Percentiles rank a stretch among this genome's conserved stretches.
These are phyloP conservation scores for Lichtheimia ramosa DNA, from an alignment of 371 early-diverging fungal species.

Conservation along the genomic window DNA sequence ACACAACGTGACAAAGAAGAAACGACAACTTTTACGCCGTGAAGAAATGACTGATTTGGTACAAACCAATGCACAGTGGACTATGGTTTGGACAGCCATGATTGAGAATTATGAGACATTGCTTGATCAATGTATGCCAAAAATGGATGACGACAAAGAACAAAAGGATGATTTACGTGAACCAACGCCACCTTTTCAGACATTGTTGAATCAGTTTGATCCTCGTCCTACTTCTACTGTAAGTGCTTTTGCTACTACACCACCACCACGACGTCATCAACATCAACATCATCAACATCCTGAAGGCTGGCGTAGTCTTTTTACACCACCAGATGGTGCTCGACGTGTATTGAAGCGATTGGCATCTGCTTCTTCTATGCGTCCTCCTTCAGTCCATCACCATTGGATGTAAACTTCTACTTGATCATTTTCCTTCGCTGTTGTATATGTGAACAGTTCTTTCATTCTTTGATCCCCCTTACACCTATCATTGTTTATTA, in stretches of 20 bases:
- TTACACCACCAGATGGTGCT: conserved; percentile 7
- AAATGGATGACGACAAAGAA: not conserved
- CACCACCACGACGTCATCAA: not conserved
- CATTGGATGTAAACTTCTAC: no score
- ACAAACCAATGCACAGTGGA: conserved; percentile 40
- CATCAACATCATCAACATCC: conserved; percentile 1
- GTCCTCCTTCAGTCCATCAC: conserved; percentile 12
- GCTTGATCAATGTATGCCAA: conserved; percentile 4
- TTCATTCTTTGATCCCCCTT: no score
- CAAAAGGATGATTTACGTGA: conserved; percentile 6
- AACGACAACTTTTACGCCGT: not conserved
- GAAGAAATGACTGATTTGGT: conserved; percentile 23
- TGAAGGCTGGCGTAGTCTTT: conserved; percentile 7
- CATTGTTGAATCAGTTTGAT: conserved; percentile 7
- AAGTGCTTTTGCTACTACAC: not conserved
- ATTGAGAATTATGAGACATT: conserved; percentile 37
- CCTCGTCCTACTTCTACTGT: not conserved
- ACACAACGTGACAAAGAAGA: not conserved
- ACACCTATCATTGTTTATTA: no score
- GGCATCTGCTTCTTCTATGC: conserved; percentile 15
- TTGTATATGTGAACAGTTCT: no score
- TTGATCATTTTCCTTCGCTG: no score
- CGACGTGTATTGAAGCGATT: conserved; percentile 12
- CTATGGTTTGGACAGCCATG: conserved; percentile 37
- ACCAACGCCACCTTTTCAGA: conserved; percentile 5